A percentile compares a stretch with the other conserved stretches of the same genome.
Conservation (phyloP, 73 alveolate genomes). For the Tetrahymena thermophila region DNA sequence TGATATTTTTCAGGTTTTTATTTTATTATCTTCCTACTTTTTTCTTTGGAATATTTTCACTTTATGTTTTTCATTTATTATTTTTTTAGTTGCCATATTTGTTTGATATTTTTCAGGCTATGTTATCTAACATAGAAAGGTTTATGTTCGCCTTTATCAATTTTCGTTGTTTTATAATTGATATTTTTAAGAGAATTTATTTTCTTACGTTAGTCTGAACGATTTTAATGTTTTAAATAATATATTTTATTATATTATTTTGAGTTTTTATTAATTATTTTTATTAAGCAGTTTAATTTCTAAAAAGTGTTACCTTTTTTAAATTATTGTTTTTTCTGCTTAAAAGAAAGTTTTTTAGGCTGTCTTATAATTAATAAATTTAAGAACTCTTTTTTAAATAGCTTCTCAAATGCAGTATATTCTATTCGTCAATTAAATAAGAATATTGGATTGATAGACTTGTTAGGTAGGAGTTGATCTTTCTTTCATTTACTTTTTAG, state of each 20-base stretch:
- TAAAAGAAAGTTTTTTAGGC: neutral
- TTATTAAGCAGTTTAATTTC: neutral
- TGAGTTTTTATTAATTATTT: neutral
- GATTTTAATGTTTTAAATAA: neutral
- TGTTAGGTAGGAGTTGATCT: neutral
- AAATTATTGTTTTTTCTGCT: neutral
- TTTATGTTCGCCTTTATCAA: no score
- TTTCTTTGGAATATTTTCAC: neutral
- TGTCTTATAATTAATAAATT: neutral
- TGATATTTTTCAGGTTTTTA: neutral
- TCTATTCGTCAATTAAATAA: neutral
- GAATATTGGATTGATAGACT: neutral
- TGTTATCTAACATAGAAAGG: neutral
- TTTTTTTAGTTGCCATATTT: neutral
- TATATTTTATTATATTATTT: neutral
- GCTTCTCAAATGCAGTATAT: neutral
- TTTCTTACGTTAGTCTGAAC: neutral
- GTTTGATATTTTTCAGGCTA: neutral
- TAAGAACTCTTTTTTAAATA: neutral
- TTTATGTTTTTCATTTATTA: neutral
- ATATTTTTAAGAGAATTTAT: neutral
- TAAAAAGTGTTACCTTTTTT: neutral
- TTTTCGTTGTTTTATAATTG: neutral
- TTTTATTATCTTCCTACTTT: neutral
- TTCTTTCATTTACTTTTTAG: neutral